Percentiles rank a stretch among this genome's conserved stretches.
phyloP scores from a whole-genome alignment of 2,329 filamentous ascomycete genomes.

The Ceratocystis alfenasii region DNA sequence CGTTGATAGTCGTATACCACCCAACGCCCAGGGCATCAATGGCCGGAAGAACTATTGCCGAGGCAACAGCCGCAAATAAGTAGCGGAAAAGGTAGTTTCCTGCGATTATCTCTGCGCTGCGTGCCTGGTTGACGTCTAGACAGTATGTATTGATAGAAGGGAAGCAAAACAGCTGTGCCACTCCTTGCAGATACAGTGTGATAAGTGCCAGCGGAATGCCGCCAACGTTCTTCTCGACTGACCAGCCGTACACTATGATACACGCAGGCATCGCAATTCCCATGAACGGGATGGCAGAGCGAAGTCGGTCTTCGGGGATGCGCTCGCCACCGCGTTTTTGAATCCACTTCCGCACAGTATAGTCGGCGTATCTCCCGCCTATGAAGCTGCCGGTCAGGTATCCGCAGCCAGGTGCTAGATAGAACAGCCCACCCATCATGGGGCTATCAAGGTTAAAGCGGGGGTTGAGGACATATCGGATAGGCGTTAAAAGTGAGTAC shows the following conservation, averaged over 20 bases:
- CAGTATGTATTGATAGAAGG: slow-evolving; percentile 70
- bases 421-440: slow-evolving; percentile 58
- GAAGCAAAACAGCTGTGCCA: slow-evolving; percentile 65
- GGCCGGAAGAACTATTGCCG: slow-evolving; percentile 60
- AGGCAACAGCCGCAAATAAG: slow-evolving; percentile 58
- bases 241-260: slow-evolving; percentile 52
- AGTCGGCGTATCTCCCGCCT: slow-evolving; percentile 60
- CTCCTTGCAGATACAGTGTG: slow-evolving; percentile 61
- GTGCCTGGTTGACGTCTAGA: slow-evolving; percentile 64
- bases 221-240: slow-evolving; percentile 38
- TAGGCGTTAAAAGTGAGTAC: slow-evolving; percentile 47
- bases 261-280: slow-evolving; percentile 46
- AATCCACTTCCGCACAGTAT: slow-evolving; percentile 53
- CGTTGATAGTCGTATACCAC: slow-evolving; percentile 62
- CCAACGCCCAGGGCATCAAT: slow-evolving; percentile 65
- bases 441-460: slow-evolving; percentile 57
- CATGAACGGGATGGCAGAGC: slow-evolving; percentile 46
- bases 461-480: slow-evolving; percentile 62
- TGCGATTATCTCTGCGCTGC: slow-evolving; percentile 61
- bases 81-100: slow-evolving; percentile 73
- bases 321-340: slow-evolving; percentile 45
- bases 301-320: slow-evolving; percentile 56
- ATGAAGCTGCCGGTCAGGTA: slow-evolving; percentile 58
- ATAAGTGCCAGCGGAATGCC: slow-evolving; percentile 53
- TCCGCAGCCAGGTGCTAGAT: slow-evolving; percentile 59